A percentile compares a stretch with the other conserved stretches of the same genome.
phyloP scores from a whole-genome alignment of 805 yeast genomes.

The Kazachstania psychrophila region DNA sequence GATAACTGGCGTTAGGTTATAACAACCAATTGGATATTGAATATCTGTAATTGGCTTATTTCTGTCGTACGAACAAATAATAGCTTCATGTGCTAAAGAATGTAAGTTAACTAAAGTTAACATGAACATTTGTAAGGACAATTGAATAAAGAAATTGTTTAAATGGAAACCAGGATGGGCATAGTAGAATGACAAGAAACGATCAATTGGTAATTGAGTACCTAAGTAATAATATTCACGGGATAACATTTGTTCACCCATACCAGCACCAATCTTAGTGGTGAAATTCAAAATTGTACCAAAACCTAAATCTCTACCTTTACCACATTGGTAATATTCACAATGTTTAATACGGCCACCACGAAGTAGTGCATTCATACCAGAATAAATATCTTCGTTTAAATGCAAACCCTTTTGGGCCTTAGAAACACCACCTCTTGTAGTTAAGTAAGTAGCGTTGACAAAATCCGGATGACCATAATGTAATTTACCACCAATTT shows the following conservation, averaged over 20 bases:
- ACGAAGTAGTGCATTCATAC: slow-evolving; percentile 79
- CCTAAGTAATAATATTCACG: slow-evolving; percentile 89
- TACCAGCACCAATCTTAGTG: slow-evolving; percentile 95
- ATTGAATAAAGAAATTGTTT: slow-evolving; percentile 75
- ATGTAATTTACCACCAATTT: slow-evolving; percentile 89
- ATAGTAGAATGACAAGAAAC: slow-evolving; percentile 85
- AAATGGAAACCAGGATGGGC: slow-evolving; percentile 96
- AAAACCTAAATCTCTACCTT: slow-evolving; percentile 92
- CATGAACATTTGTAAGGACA: slow-evolving; percentile 81
- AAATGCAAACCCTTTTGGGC: slow-evolving; percentile 91
- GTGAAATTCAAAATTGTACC: slow-evolving; percentile 88
- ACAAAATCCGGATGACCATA: slow-evolving; percentile 96
- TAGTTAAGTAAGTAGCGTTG: slow-evolving; percentile 83
- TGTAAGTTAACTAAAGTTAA: slow-evolving; percentile 71
- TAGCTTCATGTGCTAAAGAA: slow-evolving; percentile 63
- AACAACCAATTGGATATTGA: slow-evolving; percentile 73
- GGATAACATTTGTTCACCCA: slow-evolving; percentile 93
- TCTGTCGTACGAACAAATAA: slow-evolving; percentile 57
- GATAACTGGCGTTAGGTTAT: slow-evolving; percentile 69
- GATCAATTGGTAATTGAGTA: slow-evolving; percentile 76
- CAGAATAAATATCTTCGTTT: slow-evolving; percentile 94
- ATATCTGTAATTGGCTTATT: slow-evolving; percentile 65
- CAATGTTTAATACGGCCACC: slow-evolving; percentile 94
- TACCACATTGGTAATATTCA: slow-evolving; percentile 93
- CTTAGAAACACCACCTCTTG: slow-evolving; percentile 92